Percentiles rank a stretch among this genome's conserved stretches.
phyloP scores from a whole-genome alignment of 73 alveolate species.

The Paramecium tetraurelia region DNA sequence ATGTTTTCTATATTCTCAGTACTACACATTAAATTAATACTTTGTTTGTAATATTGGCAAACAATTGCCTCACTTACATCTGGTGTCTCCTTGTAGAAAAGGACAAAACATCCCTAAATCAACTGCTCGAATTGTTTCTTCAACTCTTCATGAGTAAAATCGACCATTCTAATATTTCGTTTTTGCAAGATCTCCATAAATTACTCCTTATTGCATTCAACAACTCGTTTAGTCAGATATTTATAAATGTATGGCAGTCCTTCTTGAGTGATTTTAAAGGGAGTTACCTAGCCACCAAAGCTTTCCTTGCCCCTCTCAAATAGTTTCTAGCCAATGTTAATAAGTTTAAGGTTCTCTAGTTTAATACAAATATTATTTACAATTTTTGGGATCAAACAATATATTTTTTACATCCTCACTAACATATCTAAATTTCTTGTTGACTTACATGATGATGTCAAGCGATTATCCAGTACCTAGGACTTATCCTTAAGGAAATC shows the following conservation, averaged over 20 bases:
- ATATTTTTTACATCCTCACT: constrained; percentile 27
- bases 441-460: neutral
- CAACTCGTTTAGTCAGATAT: constrained; percentile 33
- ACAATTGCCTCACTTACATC: neutral
- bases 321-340: constrained; percentile 50
- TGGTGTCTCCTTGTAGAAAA: neutral
- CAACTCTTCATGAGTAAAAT: neutral
- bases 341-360: constrained; percentile 23
- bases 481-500: constrained; percentile 33
- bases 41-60: neutral
- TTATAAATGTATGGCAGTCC: constrained; percentile 25
- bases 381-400: neutral
- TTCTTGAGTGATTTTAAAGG: constrained; percentile 53
- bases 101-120: constrained; percentile 37
- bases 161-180: constrained; percentile 23
- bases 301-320: constrained; percentile 60
- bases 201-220: constrained; percentile 30
- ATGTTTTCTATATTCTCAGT: constrained; percentile 16
- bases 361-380: neutral
- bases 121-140: neutral
- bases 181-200: constrained; percentile 30
- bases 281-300: constrained; percentile 50
- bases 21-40: constrained; percentile 3
- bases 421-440: constrained; percentile 29
- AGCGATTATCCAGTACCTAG: constrained; percentile 40